phyloP scores from a whole-genome alignment of 805 yeast species.

The Zygosaccharomyces bailii region DNA sequence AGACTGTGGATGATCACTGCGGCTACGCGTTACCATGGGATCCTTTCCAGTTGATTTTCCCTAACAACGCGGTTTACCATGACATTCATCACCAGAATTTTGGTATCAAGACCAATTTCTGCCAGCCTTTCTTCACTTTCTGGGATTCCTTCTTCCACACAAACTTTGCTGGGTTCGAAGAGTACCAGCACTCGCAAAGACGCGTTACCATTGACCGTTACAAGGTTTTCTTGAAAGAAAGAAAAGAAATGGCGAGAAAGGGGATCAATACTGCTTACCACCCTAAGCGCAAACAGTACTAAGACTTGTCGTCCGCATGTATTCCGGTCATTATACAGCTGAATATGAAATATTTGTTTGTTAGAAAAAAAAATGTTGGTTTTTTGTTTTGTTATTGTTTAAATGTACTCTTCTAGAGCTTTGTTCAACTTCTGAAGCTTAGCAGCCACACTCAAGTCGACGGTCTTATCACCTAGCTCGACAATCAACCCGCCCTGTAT shows the following conservation, averaged over 20 bases:
- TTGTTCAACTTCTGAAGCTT: slow-evolving; percentile 88
- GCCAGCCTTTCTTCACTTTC: slow-evolving; percentile 93
- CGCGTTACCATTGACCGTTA: slow-evolving; percentile 66
- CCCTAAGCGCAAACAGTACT: slow-evolving; percentile 4
- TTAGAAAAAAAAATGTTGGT: background rate
- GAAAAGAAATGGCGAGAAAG: slow-evolving; percentile 25
- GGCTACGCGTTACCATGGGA: slow-evolving; percentile 95
- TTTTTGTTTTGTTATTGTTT: slow-evolving; percentile 22
- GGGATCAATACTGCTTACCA: slow-evolving; percentile 8
- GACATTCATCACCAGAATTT: slow-evolving; percentile 97
- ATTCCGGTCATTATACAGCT: slow-evolving; percentile 10
- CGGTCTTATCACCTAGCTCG: slow-evolving; percentile 95
- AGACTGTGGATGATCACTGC: slow-evolving; percentile 97
- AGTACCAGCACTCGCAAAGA: slow-evolving; percentile 60
- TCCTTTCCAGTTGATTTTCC: slow-evolving; percentile 84
- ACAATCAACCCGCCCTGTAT: slow-evolving; percentile 94
- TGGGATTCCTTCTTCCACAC: slow-evolving; percentile 83
- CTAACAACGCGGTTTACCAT: slow-evolving; percentile 92
- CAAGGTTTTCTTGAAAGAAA: slow-evolving; percentile 49
- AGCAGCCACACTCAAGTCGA: slow-evolving; percentile 82
- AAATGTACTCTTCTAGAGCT: slow-evolving; percentile 80
- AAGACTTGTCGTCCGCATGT: slow-evolving; percentile 6
- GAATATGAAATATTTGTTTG: slow-evolving; percentile 5
- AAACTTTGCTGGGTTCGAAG: slow-evolving; percentile 60
- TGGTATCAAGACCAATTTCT: slow-evolving; percentile 88